phyloP scores from a whole-genome alignment of 768 basidiomycete genomes.

The Podaxis mareebaensis region DNA sequence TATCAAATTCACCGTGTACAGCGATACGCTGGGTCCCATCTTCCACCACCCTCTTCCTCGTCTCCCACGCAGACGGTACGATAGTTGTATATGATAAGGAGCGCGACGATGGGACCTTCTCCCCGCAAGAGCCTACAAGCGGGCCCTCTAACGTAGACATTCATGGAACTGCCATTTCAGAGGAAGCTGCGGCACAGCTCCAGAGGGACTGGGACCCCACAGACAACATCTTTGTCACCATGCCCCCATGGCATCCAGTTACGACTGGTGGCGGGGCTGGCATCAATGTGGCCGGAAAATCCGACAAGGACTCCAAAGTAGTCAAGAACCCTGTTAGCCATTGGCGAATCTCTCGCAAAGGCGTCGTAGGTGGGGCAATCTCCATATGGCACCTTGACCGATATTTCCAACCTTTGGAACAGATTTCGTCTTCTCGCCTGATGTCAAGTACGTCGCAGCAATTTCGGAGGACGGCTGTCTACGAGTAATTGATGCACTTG shows the following conservation, averaged over 20 bases:
- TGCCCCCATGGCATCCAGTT: slow-evolving; percentile 85
- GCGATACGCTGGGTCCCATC: slow-evolving; percentile 88
- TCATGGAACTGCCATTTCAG: slow-evolving; percentile 10
- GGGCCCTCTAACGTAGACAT: slow-evolving; percentile 22
- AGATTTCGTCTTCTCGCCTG: slow-evolving; percentile 95
- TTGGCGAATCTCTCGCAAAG: slow-evolving; percentile 76
- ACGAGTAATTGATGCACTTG: slow-evolving; percentile 84
- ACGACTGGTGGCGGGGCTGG: slow-evolving; percentile 38
- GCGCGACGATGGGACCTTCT: slow-evolving; percentile 81
- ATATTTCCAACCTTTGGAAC: neutral
- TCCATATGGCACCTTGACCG: neutral
- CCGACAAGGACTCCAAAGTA: slow-evolving; percentile 66
- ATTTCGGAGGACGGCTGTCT: slow-evolving; percentile 93
- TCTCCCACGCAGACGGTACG: slow-evolving; percentile 86
- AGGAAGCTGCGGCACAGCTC: slow-evolving; percentile 28
- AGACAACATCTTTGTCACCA: slow-evolving; percentile 75
- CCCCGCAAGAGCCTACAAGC: slow-evolving; percentile 53
- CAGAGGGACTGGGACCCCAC: slow-evolving; percentile 73
- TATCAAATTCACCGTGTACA: slow-evolving; percentile 81
- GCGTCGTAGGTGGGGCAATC: slow-evolving; percentile 64
- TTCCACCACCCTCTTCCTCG: slow-evolving; percentile 79
- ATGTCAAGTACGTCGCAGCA: slow-evolving; percentile 86
- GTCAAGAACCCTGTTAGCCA: slow-evolving; percentile 90
- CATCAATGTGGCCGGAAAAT: slow-evolving; percentile 33
- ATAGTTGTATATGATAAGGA: slow-evolving; percentile 91